Evolutionary conservation across 768 basidiomycete species (phyloP).

Genomic region (Melanogaster broomeanus): DNA sequence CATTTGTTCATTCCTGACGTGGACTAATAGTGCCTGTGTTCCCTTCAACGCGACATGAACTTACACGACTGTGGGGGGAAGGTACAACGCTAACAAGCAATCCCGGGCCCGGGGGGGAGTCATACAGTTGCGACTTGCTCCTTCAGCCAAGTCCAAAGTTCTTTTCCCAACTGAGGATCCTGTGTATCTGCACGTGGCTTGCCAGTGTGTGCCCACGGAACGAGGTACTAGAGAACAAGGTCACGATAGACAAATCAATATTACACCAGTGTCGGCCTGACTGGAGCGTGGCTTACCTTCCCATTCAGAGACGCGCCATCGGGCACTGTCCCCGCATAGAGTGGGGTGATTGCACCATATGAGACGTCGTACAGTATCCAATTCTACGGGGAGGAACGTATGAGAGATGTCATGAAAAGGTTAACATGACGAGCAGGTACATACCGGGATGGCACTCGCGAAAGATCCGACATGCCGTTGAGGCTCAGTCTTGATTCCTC

Average conservation of each 20-base stretch:
- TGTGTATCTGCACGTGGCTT: conserved; percentile 26
- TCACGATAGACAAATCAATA: too few species aligned
- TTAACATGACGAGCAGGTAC: not conserved
- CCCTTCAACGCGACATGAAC: too few species aligned
- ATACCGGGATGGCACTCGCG: conserved; percentile 1
- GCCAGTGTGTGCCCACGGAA: conserved; percentile 37
- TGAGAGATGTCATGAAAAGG: not conserved
- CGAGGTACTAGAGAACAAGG: too few species aligned
- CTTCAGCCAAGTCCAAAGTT: conserved; percentile 49
- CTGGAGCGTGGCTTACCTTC: conserved; percentile 34
- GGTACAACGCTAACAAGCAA: too few species aligned
- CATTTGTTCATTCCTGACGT: too few species aligned
- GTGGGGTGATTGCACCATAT: conserved; percentile 49
- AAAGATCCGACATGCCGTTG: conserved; percentile 11
- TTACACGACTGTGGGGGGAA: too few species aligned
- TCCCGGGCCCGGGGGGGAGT: too few species aligned
- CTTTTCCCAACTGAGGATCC: conserved; percentile 36
- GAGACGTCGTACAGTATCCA: conserved; percentile 28
- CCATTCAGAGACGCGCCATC: conserved; percentile 45
- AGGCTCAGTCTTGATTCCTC: not conserved
- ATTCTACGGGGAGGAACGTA: conserved; percentile 6
- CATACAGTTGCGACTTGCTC: conserved; percentile 42
- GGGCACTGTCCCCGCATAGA: conserved; percentile 50
- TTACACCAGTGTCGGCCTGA: too few species aligned
- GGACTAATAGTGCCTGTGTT: too few species aligned